Percentiles rank a stretch among this genome's conserved stretches.
Evolutionary conservation across 768 basidiomycete genomes (phyloP).

Genomic region (Rhizopogon vinicolor): DNA sequence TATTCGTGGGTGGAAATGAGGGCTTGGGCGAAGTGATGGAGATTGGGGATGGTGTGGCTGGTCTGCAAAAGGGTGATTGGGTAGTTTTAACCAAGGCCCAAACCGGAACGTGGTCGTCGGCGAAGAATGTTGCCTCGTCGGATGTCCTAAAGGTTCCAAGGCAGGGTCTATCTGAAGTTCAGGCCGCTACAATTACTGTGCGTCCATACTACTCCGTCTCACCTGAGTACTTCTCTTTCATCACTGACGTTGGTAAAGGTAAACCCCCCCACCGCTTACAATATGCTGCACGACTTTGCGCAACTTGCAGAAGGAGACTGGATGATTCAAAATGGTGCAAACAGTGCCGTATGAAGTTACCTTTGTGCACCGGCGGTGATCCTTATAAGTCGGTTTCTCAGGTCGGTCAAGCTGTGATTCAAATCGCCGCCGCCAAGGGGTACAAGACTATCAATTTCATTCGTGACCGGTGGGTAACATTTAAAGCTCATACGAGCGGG

Average conservation of each 20-base stretch:
- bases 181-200: slow-evolving; percentile 76
- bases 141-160: slow-evolving; percentile 62
- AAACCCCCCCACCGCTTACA: slow-evolving; percentile 81
- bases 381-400: slow-evolving; percentile 19
- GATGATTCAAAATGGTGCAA: slow-evolving; percentile 84
- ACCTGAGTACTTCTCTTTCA: not conserved
- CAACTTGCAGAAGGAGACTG: slow-evolving; percentile 64
- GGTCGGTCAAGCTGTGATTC: slow-evolving; percentile 85
- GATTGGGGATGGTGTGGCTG: slow-evolving; percentile 50
- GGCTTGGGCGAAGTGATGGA: slow-evolving; percentile 64
- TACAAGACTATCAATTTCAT: slow-evolving; percentile 81
- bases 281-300: slow-evolving; percentile 74
- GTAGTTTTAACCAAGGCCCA: slow-evolving; percentile 68
- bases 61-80: slow-evolving; percentile 58
- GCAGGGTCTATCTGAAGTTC: slow-evolving; percentile 46
- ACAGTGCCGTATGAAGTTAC: slow-evolving; percentile 62
- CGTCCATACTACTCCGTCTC: slow-evolving; percentile 11
- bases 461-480: slow-evolving; percentile 51
- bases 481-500: not conserved
- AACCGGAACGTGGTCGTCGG: slow-evolving; percentile 70
- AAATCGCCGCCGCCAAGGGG: slow-evolving; percentile 70
- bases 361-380: not conserved
- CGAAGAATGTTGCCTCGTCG: slow-evolving; percentile 43
- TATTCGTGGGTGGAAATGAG: slow-evolving; percentile 74
- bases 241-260: slow-evolving; percentile 37